Evolutionary conservation across 1,139 yeast species (phyloP).

Genomic region (Scheffersomyces quercinus): DNA sequence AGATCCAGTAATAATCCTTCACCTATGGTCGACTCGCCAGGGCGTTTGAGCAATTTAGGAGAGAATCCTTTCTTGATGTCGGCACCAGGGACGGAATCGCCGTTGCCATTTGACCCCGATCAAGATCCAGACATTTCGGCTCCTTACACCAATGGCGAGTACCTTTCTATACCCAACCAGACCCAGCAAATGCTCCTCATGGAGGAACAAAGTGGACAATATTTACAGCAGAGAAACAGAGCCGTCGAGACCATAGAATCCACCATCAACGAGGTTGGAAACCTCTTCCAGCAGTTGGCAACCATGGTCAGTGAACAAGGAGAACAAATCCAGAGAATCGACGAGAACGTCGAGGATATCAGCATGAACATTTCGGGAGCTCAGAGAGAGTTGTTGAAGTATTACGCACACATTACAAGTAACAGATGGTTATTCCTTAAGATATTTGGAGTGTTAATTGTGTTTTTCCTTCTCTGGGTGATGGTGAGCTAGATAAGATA

Average conservation of each 20-base stretch:
- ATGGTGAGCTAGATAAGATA: slow-evolving; percentile 52
- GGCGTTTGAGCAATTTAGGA: slow-evolving; percentile 21
- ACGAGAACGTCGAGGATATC: slow-evolving; percentile 92
- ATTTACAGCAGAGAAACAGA: slow-evolving; percentile 77
- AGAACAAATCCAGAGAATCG: slow-evolving; percentile 92
- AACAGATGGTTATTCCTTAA: slow-evolving; percentile 91
- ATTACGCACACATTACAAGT: slow-evolving; percentile 82
- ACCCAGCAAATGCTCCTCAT: slow-evolving; percentile 71
- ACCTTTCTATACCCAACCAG: slow-evolving; percentile 67
- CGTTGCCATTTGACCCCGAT: slow-evolving; percentile 34
- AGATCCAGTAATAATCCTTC: slow-evolving; percentile 25
- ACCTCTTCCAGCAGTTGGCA: slow-evolving; percentile 89
- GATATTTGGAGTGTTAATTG: slow-evolving; percentile 82
- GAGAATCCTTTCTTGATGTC: slow-evolving; percentile 45
- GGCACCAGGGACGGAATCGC: slow-evolving; percentile 16
- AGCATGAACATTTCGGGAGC: slow-evolving; percentile 89
- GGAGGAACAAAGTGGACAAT: slow-evolving; percentile 76
- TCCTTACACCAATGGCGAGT: slow-evolving; percentile 35
- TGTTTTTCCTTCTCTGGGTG: slow-evolving; percentile 78
- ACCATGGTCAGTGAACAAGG: slow-evolving; percentile 98
- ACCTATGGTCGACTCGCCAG: slow-evolving; percentile 17
- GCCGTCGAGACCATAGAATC: slow-evolving; percentile 97
- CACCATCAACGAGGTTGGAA: slow-evolving; percentile 95
- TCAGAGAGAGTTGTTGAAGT: slow-evolving; percentile 87
- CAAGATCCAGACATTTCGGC: slow-evolving; percentile 35